Conservation (phyloP, 2,329 filamentous ascomycete genomes). For the Plenodomus biglobosus region DNA sequence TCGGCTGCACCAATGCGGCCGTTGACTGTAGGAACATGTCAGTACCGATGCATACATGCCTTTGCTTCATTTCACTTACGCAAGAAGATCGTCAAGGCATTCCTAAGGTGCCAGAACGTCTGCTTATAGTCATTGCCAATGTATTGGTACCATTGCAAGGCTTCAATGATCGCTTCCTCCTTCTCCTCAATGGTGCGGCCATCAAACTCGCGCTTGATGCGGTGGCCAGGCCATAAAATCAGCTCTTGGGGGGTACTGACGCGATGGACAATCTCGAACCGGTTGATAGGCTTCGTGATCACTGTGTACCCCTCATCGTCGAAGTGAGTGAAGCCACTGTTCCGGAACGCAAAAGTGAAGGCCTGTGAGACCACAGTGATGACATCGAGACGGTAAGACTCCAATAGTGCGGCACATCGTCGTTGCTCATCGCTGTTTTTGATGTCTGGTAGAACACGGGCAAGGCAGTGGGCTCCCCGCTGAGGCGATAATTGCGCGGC, state of each 20-base stretch:
- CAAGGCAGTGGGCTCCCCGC: slow-evolving; percentile 70
- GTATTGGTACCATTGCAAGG: slow-evolving; percentile 81
- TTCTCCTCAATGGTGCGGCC: slow-evolving; percentile 55
- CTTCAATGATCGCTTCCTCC: slow-evolving; percentile 74
- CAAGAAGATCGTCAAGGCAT: slow-evolving; percentile 81
- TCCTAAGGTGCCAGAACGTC: slow-evolving; percentile 67
- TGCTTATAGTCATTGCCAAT: slow-evolving; percentile 62
- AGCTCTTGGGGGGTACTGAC: slow-evolving; percentile 39
- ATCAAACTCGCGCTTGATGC: slow-evolving; percentile 72
- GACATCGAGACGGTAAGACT: slow-evolving; percentile 71
- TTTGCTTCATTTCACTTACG: slow-evolving; percentile 59
- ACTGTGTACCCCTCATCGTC: slow-evolving; percentile 15
- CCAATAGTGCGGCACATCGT: slow-evolving; percentile 72
- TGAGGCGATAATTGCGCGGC: slow-evolving; percentile 72
- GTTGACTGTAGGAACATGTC: slow-evolving; percentile 35
- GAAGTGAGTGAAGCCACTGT: slow-evolving; percentile 33
- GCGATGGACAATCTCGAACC: slow-evolving; percentile 55
- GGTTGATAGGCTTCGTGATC: slow-evolving; percentile 31
- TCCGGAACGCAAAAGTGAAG: slow-evolving; percentile 47
- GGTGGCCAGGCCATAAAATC: slow-evolving; percentile 57
- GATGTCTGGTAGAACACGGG: slow-evolving; percentile 74
- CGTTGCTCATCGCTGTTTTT: slow-evolving; percentile 65
- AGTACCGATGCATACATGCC: slow-evolving; percentile 12
- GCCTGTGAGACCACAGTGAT: slow-evolving; percentile 73
- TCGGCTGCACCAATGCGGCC: slow-evolving; percentile 59